Evolutionary conservation across 257 asterid species (phyloP).

Genomic region (Capsicum rhomboideum): DNA sequence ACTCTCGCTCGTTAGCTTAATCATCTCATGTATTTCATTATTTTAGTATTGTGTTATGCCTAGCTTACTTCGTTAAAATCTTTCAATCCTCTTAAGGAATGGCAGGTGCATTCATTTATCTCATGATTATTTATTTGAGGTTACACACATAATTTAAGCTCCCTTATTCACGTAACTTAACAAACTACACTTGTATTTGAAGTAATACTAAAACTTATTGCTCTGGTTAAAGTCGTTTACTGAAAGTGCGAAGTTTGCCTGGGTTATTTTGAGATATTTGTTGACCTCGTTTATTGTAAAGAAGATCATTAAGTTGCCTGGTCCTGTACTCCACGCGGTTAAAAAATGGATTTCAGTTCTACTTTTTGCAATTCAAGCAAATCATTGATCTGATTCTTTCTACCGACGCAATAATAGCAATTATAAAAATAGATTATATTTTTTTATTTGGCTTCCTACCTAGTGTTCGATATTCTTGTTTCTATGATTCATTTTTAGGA

Average conservation of each 20-base stretch:
- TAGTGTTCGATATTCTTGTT: too few relatives aligned
- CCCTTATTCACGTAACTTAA: background rate
- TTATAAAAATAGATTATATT: too few relatives aligned
- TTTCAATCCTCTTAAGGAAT: too few relatives aligned
- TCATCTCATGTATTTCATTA: background rate
- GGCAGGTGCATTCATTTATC: background rate
- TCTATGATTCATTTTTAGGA: too few relatives aligned
- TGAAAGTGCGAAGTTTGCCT: background rate
- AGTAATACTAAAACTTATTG: background rate
- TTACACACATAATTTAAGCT: background rate
- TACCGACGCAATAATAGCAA: too few relatives aligned
- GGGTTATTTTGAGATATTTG: too few relatives aligned
- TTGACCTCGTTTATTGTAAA: too few relatives aligned
- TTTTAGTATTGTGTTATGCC: background rate
- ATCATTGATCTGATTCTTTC: background rate
- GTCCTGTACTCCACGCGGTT: too few relatives aligned
- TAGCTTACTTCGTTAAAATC: background rate
- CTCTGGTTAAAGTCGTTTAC: too few relatives aligned
- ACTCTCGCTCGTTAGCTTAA: background rate
- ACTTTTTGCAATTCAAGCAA: background rate
- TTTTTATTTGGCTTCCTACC: too few relatives aligned
- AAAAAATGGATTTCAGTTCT: background rate
- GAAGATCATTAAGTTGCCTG: too few relatives aligned
- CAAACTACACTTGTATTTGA: background rate
- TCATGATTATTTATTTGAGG: too few relatives aligned